These are phyloP conservation scores for Trypanosoma melophagium DNA, from an alignment of 208 protist species.

Conservation along the genomic window DNA sequence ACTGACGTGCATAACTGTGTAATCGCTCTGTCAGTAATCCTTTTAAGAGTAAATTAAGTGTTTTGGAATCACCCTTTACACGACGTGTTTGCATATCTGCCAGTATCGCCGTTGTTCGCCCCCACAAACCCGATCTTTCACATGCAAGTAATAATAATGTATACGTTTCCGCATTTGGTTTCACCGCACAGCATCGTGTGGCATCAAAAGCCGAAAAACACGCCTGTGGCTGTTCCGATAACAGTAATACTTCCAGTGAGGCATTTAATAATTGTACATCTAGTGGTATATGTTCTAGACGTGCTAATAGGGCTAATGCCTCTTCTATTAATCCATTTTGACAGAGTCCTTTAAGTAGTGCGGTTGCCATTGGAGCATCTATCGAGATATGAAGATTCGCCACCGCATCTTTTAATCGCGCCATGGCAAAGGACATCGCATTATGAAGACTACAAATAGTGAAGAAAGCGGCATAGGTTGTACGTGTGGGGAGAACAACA, in stretches of 20 bases:
- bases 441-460: conserved; percentile 69
- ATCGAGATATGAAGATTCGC: conserved; percentile 57
- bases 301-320: conserved; percentile 66
- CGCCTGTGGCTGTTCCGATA: conserved; percentile 64
- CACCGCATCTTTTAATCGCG: conserved; percentile 66
- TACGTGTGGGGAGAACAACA: conserved; percentile 76
- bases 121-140: conserved; percentile 76
- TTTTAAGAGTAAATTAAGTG: conserved; percentile 84
- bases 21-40: conserved; percentile 71
- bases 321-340: conserved; percentile 80
- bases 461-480: conserved; percentile 84
- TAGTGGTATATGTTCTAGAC: conserved; percentile 65
- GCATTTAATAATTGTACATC: conserved; percentile 77
- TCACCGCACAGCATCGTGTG: conserved; percentile 22
- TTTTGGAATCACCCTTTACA: conserved; percentile 67
- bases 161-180: conserved; percentile 72
- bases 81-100: conserved; percentile 77
- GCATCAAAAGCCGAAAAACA: conserved; percentile 76
- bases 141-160: conserved; percentile 77
- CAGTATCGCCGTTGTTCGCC: conserved; percentile 50
- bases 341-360: conserved; percentile 74
- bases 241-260: conserved; percentile 73
- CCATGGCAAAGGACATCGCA: conserved; percentile 74
- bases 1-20: conserved; percentile 60
- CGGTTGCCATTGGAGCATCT: conserved; percentile 73